These are phyloP conservation scores for Fusarium concolor DNA, from an alignment of 2,329 filamentous ascomycete species.

Conservation along the genomic window DNA sequence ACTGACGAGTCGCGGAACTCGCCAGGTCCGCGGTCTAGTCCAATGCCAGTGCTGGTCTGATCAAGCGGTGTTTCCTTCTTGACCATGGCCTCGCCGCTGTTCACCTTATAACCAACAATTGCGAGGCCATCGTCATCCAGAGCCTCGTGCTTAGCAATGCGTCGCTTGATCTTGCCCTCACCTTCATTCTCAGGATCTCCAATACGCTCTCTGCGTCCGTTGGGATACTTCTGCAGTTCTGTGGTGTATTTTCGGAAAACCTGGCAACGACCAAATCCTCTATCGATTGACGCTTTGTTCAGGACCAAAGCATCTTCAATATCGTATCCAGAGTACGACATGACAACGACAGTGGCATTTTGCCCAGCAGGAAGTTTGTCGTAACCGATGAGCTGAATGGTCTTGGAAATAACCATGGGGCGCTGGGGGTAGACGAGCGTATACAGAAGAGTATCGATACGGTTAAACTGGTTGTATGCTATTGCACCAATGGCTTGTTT, in stretches of 20 bases:
- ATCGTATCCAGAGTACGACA: constrained; percentile 99
- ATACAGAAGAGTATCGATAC: constrained; percentile 95
- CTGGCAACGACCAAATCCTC: constrained; percentile 95
- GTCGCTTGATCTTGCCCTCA: constrained; percentile 70
- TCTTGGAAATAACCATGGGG: constrained; percentile 96
- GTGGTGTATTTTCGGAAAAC: constrained; percentile 96
- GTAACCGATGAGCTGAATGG: constrained; percentile 96
- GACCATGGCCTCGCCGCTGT: constrained; percentile 85
- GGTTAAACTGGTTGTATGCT: constrained; percentile 96
- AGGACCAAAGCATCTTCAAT: constrained; percentile 97
- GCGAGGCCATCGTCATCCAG: constrained; percentile 91
- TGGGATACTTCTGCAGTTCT: constrained; percentile 88
- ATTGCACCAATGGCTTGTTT: constrained; percentile 99
- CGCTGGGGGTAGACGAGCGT: constrained; percentile 98
- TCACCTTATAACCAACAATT: constrained; percentile 83
- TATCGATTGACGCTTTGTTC: constrained; percentile 95
- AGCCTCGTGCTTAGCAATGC: constrained; percentile 75
- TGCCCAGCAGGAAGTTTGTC: constrained; percentile 97
- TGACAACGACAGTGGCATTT: constrained; percentile 97
- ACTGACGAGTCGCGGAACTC: constrained; percentile 76
- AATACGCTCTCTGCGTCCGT: constrained; percentile 76
- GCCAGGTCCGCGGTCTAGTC: constrained; percentile 71
- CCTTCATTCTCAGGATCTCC: constrained; percentile 66
- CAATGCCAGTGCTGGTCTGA: constrained; percentile 77
- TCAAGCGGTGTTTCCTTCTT: constrained; percentile 90